Percentiles rank a stretch among this genome's conserved stretches.
phyloP scores from a whole-genome alignment of 2,329 filamentous ascomycete species.

The Cladosporium sp. region DNA sequence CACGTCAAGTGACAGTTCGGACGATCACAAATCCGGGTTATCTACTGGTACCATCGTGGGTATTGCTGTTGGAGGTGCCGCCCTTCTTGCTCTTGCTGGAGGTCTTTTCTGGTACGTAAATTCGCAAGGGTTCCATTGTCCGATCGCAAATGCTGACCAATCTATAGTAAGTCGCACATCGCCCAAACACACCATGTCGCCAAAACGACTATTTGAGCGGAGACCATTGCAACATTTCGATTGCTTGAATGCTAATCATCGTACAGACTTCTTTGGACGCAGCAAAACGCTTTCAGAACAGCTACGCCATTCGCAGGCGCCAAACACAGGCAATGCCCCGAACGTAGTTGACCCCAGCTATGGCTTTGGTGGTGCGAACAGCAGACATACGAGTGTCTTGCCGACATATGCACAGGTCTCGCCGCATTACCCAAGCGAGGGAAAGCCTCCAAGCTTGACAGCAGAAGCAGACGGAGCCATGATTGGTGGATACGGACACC shows the following conservation, averaged over 20 bases:
- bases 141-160: neutral
- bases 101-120: conserved; percentile 51
- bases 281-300: conserved; percentile 21
- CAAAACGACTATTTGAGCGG: too few species aligned
- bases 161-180: neutral
- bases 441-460: neutral
- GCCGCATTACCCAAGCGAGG: neutral
- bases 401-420: conserved; percentile 2
- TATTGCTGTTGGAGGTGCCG: conserved; percentile 60
- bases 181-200: too few species aligned
- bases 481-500: neutral
- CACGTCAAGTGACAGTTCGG: conserved; percentile 11
- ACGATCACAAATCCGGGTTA: conserved; percentile 21
- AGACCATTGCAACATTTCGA: too few species aligned
- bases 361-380: neutral
- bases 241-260: neutral
- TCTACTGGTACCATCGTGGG: conserved; percentile 41
- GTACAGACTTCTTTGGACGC: conserved; percentile 50
- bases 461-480: conserved; percentile 4
- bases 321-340: conserved; percentile 6
- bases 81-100: conserved; percentile 58
- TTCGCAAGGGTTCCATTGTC: too few species aligned
- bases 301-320: neutral
- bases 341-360: neutral
- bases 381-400: conserved; percentile 7